Percentiles rank a stretch among this genome's conserved stretches.
These are phyloP conservation scores for Pseudogymnoascus sp. DNA, from an alignment of 2,329 filamentous ascomycete genomes.

Conservation along the genomic window DNA sequence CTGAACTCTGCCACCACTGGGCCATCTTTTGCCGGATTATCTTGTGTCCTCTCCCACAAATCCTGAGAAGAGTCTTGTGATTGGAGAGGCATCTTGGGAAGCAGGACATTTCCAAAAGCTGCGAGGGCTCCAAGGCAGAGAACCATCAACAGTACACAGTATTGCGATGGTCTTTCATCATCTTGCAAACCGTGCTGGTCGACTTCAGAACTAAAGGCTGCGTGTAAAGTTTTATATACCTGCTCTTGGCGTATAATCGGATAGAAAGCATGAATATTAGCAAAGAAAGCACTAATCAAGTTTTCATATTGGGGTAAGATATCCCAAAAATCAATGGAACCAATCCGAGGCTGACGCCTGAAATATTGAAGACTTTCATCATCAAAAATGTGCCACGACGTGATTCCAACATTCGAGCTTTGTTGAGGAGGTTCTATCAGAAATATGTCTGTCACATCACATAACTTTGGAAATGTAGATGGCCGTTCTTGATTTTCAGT, in stretches of 20 bases:
- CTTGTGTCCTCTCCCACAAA: neutral
- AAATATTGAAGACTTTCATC: conserved; percentile 3
- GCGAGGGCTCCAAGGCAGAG: conserved; percentile 15
- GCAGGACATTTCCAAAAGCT: conserved; percentile 8
- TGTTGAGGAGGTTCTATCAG: neutral
- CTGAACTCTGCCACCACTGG: neutral
- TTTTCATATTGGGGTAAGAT: neutral
- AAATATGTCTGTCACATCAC: conserved; percentile 8
- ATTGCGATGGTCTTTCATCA: conserved; percentile 5
- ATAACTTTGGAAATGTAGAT: neutral
- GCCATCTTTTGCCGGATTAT: neutral
- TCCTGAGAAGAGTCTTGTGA: neutral
- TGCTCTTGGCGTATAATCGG: neutral
- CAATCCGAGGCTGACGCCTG: neutral
- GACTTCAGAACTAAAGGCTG: neutral
- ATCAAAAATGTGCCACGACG: conserved; percentile 16
- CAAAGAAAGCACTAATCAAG: conserved; percentile 18
- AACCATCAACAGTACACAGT: conserved; percentile 17
- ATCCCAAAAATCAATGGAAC: neutral
- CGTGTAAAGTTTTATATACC: conserved; percentile 2
- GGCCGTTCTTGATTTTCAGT: neutral
- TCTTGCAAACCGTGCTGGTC: neutral
- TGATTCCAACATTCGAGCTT: neutral
- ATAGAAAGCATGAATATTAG: conserved; percentile 24
- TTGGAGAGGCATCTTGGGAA: neutral